Evolutionary conservation across 2,329 filamentous ascomycete genomes (phyloP).

Genomic region (Lasiodiplodia hormozganensis): DNA sequence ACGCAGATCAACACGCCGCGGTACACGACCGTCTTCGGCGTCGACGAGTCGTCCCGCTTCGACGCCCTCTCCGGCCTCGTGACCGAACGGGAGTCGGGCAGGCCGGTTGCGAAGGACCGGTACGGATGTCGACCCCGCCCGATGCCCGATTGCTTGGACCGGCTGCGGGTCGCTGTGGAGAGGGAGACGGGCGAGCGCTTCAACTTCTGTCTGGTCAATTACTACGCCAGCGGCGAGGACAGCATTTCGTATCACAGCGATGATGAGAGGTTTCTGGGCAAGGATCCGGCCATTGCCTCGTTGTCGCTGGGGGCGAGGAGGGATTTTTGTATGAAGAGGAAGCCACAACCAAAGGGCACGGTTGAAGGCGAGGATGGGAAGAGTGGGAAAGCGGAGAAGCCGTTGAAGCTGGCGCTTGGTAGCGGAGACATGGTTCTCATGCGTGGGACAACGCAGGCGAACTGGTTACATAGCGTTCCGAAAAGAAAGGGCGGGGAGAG

Average conservation of each 20-base stretch:
- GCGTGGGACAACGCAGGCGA: constrained; percentile 74
- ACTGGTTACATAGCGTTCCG: constrained; percentile 80
- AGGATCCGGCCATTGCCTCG: constrained; percentile 74
- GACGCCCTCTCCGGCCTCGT: constrained; percentile 33
- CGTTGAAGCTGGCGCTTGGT: constrained; percentile 61
- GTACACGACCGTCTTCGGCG: constrained; percentile 67
- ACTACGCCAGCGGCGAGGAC: constrained; percentile 78
- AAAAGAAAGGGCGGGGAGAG: constrained; percentile 71
- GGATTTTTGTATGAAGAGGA: constrained; percentile 83
- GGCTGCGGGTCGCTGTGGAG: constrained; percentile 69
- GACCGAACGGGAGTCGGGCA: constrained; percentile 52
- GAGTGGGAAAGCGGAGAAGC: constrained; percentile 36
- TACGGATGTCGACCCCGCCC: constrained; percentile 71
- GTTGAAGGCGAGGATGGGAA: constrained; percentile 36
- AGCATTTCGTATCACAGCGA: constrained; percentile 83
- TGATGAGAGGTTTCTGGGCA: constrained; percentile 77
- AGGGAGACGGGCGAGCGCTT: constrained; percentile 70
- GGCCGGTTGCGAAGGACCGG: constrained; percentile 52
- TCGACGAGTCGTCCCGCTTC: constrained; percentile 71
- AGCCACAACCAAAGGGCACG: constrained; percentile 54
- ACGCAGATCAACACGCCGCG: constrained; percentile 68
- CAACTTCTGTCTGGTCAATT: constrained; percentile 84
- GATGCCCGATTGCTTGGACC: constrained; percentile 72
- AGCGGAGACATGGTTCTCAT: constrained; percentile 83
- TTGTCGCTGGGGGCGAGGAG: constrained; percentile 74